Evolutionary conservation across 1,284 basidiomycete species (phyloP).

Genomic region (Austropuccinia psidii): DNA sequence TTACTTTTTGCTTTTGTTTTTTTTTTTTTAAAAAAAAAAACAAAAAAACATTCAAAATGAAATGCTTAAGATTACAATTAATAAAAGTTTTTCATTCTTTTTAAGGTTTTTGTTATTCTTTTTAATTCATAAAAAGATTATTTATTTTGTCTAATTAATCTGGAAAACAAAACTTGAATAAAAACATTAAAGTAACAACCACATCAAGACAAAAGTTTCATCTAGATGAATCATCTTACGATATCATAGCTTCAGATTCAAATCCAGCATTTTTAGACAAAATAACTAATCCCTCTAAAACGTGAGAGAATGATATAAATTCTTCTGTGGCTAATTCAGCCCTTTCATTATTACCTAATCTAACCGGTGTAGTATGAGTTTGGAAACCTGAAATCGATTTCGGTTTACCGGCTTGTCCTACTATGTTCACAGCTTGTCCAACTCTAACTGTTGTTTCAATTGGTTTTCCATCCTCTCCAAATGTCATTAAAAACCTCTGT

Average conservation of each 20-base stretch:
- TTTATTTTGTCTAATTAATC: too few relatives aligned
- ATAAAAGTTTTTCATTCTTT: too few relatives aligned
- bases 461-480: conserved; percentile 76
- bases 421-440: conserved; percentile 69
- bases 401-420: conserved; percentile 84
- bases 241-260: conserved; percentile 44
- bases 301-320: conserved; percentile 79
- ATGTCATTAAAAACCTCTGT: conserved; percentile 83
- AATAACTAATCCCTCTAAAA: conserved; percentile 63
- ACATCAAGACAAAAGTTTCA: too few relatives aligned
- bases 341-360: conserved; percentile 83
- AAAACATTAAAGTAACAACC: too few relatives aligned
- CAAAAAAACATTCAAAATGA: too few relatives aligned
- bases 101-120: too few relatives aligned
- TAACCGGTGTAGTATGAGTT: conserved; percentile 91
- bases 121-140: too few relatives aligned
- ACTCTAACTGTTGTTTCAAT: conserved; percentile 66
- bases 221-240: too few relatives aligned
- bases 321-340: conserved; percentile 96
- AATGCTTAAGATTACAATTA: too few relatives aligned
- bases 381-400: conserved; percentile 90
- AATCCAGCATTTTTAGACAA: conserved; percentile 50
- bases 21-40: too few relatives aligned
- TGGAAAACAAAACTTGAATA: too few relatives aligned
- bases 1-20: too few relatives aligned